Percentiles rank a stretch among this genome's conserved stretches.
Evolutionary conservation across 75 land plant species (phyloP).

Genomic region (Selaginella moellendorffii): DNA sequence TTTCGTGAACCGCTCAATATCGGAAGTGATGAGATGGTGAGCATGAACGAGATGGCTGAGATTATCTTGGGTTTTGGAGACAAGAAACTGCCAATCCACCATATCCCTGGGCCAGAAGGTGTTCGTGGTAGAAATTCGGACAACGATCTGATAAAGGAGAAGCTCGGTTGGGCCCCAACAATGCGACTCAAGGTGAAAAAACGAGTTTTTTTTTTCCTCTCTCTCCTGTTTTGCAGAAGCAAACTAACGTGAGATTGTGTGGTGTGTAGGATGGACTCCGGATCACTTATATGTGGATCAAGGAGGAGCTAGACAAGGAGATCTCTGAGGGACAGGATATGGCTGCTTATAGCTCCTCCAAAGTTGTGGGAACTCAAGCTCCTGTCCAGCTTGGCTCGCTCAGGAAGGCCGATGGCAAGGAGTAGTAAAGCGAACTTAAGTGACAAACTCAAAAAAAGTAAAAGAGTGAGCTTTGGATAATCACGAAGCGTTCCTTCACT

Average conservation of each 20-base stretch:
- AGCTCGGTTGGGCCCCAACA: constrained; percentile 4
- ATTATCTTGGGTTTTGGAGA: not conserved
- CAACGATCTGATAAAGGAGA: constrained; percentile 2
- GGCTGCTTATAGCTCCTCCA: not conserved
- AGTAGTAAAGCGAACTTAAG: too few relatives aligned
- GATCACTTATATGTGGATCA: constrained; percentile 6
- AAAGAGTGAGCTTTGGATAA: too few relatives aligned
- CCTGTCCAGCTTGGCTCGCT: constrained; percentile 8
- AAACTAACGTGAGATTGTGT: not conserved
- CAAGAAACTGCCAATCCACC: constrained; percentile 1
- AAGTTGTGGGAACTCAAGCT: constrained; percentile 6
- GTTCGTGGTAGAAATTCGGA: not conserved
- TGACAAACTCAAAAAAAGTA: too few relatives aligned
- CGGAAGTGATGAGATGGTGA: constrained; percentile 9
- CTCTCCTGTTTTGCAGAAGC: too few relatives aligned
- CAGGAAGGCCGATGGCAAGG: constrained; percentile 1
- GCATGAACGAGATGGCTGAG: constrained; percentile 6
- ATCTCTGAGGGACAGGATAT: not conserved
- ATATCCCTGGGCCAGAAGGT: constrained; percentile 9
- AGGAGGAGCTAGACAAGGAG: not conserved
- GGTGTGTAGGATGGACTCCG: not conserved
- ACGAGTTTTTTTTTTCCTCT: not conserved
- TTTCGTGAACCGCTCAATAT: constrained; percentile 62
- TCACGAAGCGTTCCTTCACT: too few relatives aligned
- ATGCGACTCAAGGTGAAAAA: constrained; percentile 5